Percentiles rank a stretch among this genome's conserved stretches.
Evolutionary conservation across 352 stramenopile genomes (phyloP).

Genomic region (Stephanocyclus meneghinianus): DNA sequence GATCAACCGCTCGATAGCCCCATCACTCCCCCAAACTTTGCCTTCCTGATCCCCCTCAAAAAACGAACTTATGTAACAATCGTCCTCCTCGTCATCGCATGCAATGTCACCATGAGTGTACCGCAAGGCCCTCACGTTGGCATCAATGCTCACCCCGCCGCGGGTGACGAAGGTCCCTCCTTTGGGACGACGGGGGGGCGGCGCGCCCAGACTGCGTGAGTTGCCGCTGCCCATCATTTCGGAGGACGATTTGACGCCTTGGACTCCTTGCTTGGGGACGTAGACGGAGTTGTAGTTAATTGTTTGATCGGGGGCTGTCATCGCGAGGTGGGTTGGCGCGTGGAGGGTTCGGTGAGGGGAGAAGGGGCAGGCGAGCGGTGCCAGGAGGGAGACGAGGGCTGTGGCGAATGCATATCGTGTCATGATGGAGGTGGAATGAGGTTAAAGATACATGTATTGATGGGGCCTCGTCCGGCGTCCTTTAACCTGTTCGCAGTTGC

Average conservation of each 20-base stretch:
- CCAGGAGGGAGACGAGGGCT: constrained; percentile 5
- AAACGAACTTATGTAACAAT: constrained; percentile 27
- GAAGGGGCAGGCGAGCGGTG: background rate
- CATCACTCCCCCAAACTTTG: constrained; percentile 40
- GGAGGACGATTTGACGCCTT: constrained; percentile 55
- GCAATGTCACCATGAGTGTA: constrained; percentile 56
- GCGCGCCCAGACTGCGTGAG: constrained; percentile 65
- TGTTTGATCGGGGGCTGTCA: background rate
- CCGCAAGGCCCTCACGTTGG: constrained; percentile 60
- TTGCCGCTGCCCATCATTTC: constrained; percentile 59
- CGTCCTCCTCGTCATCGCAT: constrained; percentile 15
- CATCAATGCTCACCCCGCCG: constrained; percentile 73
- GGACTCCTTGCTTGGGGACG: constrained; percentile 62
- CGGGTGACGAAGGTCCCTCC: constrained; percentile 75
- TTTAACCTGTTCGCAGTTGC: too few relatives aligned
- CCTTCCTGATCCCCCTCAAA: constrained; percentile 11
- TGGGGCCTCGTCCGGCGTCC: too few relatives aligned
- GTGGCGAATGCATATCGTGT: constrained; percentile 10
- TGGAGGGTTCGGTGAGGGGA: background rate
- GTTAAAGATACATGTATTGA: background rate
- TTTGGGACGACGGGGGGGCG: constrained; percentile 51
- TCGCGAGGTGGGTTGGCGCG: background rate
- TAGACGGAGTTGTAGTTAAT: constrained; percentile 35
- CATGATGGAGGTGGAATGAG: background rate
- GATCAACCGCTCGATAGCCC: constrained; percentile 82